Evolutionary conservation across 805 yeast species (phyloP).

Genomic region (Suhomyces sp.): DNA sequence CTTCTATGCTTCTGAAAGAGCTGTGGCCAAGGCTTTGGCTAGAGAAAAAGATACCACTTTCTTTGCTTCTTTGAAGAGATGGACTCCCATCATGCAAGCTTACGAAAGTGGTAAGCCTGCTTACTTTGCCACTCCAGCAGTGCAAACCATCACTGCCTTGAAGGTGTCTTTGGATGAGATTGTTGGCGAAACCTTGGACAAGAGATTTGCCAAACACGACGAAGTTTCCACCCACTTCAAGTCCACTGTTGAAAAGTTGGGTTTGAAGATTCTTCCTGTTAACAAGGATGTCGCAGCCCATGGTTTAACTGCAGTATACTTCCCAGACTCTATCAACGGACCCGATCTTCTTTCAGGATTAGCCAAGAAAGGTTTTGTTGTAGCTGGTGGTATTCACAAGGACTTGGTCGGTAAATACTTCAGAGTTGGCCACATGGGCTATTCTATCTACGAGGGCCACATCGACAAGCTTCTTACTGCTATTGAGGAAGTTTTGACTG

Average conservation of each 20-base stretch:
- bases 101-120: slow-evolving; percentile 78
- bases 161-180: slow-evolving; percentile 74
- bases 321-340: slow-evolving; percentile 72
- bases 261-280: slow-evolving; percentile 67
- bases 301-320: slow-evolving; percentile 82
- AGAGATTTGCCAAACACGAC: slow-evolving; percentile 62
- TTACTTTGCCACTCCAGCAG: slow-evolving; percentile 97
- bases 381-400: slow-evolving; percentile 89
- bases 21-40: slow-evolving; percentile 55
- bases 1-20: slow-evolving; percentile 72
- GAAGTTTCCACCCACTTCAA: slow-evolving; percentile 66
- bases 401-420: slow-evolving; percentile 78
- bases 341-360: slow-evolving; percentile 59
- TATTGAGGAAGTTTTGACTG: slow-evolving; percentile 37
- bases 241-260: slow-evolving; percentile 50
- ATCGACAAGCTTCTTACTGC: slow-evolving; percentile 33
- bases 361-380: slow-evolving; percentile 62
- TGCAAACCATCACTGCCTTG: slow-evolving; percentile 79
- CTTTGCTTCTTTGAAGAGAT: slow-evolving; percentile 72
- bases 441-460: slow-evolving; percentile 49
- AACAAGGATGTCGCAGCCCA: slow-evolving; percentile 66
- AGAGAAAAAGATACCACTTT: slow-evolving; percentile 50
- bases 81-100: slow-evolving; percentile 86
- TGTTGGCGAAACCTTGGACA: slow-evolving; percentile 50
- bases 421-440: slow-evolving; percentile 97